A percentile compares a stretch with the other conserved stretches of the same genome.
Conservation (phyloP, 768 basidiomycete genomes). For the Collybia sordida region DNA sequence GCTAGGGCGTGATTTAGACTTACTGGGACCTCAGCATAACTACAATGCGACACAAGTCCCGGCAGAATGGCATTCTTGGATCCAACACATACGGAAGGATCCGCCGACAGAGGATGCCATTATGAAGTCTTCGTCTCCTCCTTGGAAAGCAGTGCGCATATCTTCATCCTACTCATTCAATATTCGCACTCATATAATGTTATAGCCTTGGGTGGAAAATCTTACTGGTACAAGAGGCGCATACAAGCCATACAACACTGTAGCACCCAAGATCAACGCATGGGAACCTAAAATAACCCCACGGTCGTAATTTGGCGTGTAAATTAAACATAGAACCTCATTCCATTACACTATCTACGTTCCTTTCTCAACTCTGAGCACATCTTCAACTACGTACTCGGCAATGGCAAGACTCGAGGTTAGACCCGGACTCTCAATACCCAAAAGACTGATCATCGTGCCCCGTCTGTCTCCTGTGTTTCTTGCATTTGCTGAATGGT, state of each 20-base stretch:
- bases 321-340: slow-evolving; percentile 7
- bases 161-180: not conserved
- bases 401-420: slow-evolving; percentile 88
- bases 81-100: slow-evolving; percentile 83
- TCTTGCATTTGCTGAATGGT: slow-evolving; percentile 45
- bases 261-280: slow-evolving; percentile 71
- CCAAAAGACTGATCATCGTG: slow-evolving; percentile 80
- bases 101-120: slow-evolving; percentile 76
- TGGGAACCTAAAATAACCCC: slow-evolving; percentile 78
- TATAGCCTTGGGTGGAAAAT: slow-evolving; percentile 82
- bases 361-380: slow-evolving; percentile 32
- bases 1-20: not conserved
- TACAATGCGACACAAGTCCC: slow-evolving; percentile 93
- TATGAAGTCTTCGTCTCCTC: slow-evolving; percentile 64
- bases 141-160: slow-evolving; percentile 79
- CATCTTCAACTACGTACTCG: slow-evolving; percentile 71
- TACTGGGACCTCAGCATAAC: slow-evolving; percentile 54
- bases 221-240: slow-evolving; percentile 92
- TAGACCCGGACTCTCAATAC: slow-evolving; percentile 92
- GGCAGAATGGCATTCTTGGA: slow-evolving; percentile 97
- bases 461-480: slow-evolving; percentile 24
- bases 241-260: slow-evolving; percentile 88
- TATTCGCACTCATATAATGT: slow-evolving; percentile 1
- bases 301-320: slow-evolving; percentile 28
- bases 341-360: slow-evolving; percentile 6